Percentiles rank a stretch among this genome's conserved stretches.
Evolutionary conservation across 1,139 yeast species (phyloP).

Genomic region (Nakaseomyces uthaithaninus): DNA sequence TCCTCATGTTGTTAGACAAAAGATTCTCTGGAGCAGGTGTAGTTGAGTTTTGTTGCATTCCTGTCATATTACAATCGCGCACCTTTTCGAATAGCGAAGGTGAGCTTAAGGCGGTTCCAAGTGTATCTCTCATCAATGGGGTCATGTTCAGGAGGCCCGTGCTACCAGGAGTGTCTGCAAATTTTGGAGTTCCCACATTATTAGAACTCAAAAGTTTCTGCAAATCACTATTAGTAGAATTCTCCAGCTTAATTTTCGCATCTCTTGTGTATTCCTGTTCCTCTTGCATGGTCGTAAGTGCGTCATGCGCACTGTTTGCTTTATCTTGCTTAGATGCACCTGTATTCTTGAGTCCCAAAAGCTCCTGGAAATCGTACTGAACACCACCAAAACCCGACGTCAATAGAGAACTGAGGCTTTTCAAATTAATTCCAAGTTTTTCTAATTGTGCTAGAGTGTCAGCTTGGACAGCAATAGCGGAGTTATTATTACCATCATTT

Average conservation of each 20-base stretch:
- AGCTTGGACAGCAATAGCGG: conserved; percentile 7
- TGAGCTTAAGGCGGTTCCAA: neutral
- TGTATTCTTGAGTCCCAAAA: conserved; percentile 19
- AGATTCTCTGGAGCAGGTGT: neutral
- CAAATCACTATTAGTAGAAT: conserved; percentile 4
- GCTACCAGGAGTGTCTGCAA: conserved; percentile 4
- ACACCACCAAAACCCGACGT: conserved; percentile 30
- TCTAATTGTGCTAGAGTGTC: conserved; percentile 7
- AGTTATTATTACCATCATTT: conserved; percentile 1
- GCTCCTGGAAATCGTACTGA: conserved; percentile 27
- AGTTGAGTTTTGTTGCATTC: neutral
- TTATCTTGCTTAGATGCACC: conserved; percentile 11
- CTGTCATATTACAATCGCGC: neutral
- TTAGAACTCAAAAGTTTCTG: conserved; percentile 5
- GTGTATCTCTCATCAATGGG: conserved; percentile 2
- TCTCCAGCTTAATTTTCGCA: conserved; percentile 9
- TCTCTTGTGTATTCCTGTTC: conserved; percentile 17
- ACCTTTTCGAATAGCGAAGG: conserved; percentile 1
- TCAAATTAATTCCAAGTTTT: conserved; percentile 7
- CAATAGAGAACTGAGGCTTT: conserved; percentile 6
- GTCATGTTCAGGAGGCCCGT: conserved; percentile 4
- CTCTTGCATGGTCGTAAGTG: conserved; percentile 26
- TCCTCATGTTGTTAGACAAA: neutral
- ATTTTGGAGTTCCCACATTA: conserved; percentile 2
- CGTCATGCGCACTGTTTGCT: conserved; percentile 19